Percentiles rank a stretch among this genome's conserved stretches.
These are phyloP conservation scores for Taphrina populina DNA, from an alignment of 1,139 yeast genomes.

Conservation along the genomic window DNA sequence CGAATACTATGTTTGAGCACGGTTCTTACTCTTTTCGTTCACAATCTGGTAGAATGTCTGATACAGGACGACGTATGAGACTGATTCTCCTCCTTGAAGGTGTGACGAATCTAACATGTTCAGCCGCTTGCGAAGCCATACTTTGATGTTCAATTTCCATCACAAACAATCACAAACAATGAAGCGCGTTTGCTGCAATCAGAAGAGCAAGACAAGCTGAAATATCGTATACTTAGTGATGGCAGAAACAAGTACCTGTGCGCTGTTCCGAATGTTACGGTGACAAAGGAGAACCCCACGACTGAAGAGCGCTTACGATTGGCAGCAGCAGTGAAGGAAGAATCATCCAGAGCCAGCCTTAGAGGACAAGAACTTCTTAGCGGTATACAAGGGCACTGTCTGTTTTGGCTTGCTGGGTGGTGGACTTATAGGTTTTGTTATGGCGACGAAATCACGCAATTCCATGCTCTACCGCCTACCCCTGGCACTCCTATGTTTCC, in stretches of 20 bases:
- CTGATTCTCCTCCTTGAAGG: background rate
- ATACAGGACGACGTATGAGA: background rate
- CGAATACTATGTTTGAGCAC: too few species aligned
- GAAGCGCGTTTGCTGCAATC: constrained; percentile 3
- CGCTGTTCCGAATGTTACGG: constrained; percentile 14
- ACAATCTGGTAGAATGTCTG: too few species aligned
- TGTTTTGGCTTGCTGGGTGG: constrained; percentile 49
- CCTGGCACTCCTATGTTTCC: constrained; percentile 41
- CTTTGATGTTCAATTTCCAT: constrained; percentile 7
- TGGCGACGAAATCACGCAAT: constrained; percentile 59
- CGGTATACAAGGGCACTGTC: constrained; percentile 6
- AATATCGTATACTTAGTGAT: constrained; percentile 14
- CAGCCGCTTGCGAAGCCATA: constrained; percentile 23
- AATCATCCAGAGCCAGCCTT: background rate
- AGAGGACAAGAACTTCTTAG: constrained; percentile 8
- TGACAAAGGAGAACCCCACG: background rate
- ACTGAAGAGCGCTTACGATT: constrained; percentile 1
- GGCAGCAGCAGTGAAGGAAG: constrained; percentile 8
- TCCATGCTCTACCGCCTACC: constrained; percentile 45
- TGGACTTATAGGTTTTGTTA: constrained; percentile 66
- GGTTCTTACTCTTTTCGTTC: too few species aligned
- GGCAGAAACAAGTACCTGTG: constrained; percentile 14
- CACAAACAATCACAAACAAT: background rate
- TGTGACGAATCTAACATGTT: background rate
- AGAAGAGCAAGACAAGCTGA: background rate